Evolutionary conservation across 2,329 filamentous ascomycete genomes (phyloP), one percentile per base, ranked within the genome.

Genomic region (Pseudogymnoascus sp.): DNA sequence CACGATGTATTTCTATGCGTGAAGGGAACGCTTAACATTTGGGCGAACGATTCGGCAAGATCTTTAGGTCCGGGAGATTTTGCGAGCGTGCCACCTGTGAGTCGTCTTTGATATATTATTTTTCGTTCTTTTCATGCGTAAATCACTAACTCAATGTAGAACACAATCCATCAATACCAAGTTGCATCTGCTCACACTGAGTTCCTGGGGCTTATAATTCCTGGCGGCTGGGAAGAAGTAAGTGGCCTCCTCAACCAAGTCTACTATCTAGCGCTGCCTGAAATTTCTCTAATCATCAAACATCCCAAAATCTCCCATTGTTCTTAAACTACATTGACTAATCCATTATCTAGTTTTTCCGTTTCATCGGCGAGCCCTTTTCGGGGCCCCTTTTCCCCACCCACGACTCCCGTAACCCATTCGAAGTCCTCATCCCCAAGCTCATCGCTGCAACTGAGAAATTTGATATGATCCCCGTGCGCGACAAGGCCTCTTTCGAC

Each of bases 1-100:
- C 83, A 85, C 67, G 83, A 85, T 68, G 78, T 85, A 3, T 85
- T 85, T 67, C 72, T 85, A 2, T 79, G 81, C 17, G 77, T 80
- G 2, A 83, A 84, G 69, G 83, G 83, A 0, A 79, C 71, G 62
- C 68, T 84, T 65, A 84, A 83, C 66, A 72, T 85, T 5, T 85
- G 81, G 80, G 82, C 80, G n/a, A 79, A 80, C n/a, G 80, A 84
- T 56, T 76, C 81, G 67, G 83, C 80, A 63, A 74, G 81, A 19
- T 78, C 80, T 60, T 75, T 85, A 74, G 77, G 76, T 0, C 78
- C 82, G 0, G 83, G 83, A 0, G 83, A 86, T 66, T 85, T 84
- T 71, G 82, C 82, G 3, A 83, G 81, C 66, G 77, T 84, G 3
- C 83, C 83, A 59, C 83, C 82, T 7, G 81, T 83, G 72, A 67